Evolutionary conservation across 2,329 filamentous ascomycete genomes (phyloP).

Genomic region (Aspergillus fischeri): DNA sequence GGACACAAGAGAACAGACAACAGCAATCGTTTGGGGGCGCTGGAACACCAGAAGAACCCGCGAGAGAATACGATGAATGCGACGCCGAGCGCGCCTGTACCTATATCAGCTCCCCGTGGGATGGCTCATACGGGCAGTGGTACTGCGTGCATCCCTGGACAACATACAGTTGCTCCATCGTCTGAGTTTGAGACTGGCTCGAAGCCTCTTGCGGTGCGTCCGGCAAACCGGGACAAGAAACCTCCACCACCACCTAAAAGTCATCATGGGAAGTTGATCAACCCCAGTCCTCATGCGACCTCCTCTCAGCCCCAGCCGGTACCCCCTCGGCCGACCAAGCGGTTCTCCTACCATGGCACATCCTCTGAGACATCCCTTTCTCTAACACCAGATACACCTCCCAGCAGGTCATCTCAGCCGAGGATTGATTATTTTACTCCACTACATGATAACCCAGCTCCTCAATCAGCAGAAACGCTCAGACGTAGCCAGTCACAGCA

Average conservation of each 20-base stretch:
- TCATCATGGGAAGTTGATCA: conserved; percentile 72
- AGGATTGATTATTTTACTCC: conserved; percentile 41
- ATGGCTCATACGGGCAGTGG: conserved; percentile 38
- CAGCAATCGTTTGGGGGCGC: neutral
- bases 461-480: conserved; percentile 20
- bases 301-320: conserved; percentile 20
- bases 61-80: conserved; percentile 1
- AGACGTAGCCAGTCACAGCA: conserved; percentile 31
- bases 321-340: conserved; percentile 23
- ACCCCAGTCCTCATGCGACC: conserved; percentile 31
- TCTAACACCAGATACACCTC: conserved; percentile 8
- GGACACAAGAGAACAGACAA: conserved; percentile 7
- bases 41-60: neutral
- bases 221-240: conserved; percentile 52
- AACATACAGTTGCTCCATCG: conserved; percentile 39
- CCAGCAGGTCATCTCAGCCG: conserved; percentile 48
- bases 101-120: conserved; percentile 6
- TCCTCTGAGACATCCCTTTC: conserved; percentile 19
- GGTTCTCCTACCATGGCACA: conserved; percentile 22
- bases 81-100: conserved; percentile 4
- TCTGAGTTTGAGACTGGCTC: conserved; percentile 51
- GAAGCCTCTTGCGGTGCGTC: conserved; percentile 28
- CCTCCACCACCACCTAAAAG: conserved; percentile 69
- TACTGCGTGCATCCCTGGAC: conserved; percentile 47
- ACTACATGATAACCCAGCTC: conserved; percentile 9